A percentile compares a stretch with the other conserved stretches of the same genome.
These are phyloP conservation scores for Exophiala alcalophila DNA, from an alignment of 2,329 filamentous ascomycete genomes.

Conservation along the genomic window DNA sequence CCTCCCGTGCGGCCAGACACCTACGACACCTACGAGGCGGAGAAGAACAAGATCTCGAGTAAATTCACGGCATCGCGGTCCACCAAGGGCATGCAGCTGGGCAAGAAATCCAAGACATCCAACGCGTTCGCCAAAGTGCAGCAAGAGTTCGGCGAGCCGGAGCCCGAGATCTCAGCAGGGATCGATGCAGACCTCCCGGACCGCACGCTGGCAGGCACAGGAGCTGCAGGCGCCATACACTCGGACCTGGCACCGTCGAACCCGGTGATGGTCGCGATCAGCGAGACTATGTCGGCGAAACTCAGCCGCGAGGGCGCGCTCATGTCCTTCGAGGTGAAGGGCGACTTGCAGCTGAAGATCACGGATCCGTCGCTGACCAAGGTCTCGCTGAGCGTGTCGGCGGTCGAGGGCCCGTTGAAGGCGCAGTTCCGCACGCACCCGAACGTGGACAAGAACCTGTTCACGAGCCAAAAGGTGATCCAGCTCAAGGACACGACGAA, in stretches of 20 bases:
- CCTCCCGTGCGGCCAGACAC: slow-evolving; percentile 70
- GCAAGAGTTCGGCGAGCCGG: slow-evolving; percentile 83
- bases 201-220: slow-evolving; percentile 43
- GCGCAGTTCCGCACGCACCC: slow-evolving; percentile 94
- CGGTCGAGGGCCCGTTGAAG: slow-evolving; percentile 59
- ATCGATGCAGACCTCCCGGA: slow-evolving; percentile 50
- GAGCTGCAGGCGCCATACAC: slow-evolving; percentile 52
- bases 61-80: slow-evolving; percentile 65
- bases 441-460: slow-evolving; percentile 87
- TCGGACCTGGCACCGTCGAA: slow-evolving; percentile 66
- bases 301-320: slow-evolving; percentile 83
- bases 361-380: slow-evolving; percentile 85
- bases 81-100: slow-evolving; percentile 97
- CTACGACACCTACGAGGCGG: slow-evolving; percentile 92
- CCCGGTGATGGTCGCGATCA: slow-evolving; percentile 81
- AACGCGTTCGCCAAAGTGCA: slow-evolving; percentile 97
- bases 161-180: slow-evolving; percentile 7
- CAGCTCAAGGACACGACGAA: slow-evolving; percentile 85
- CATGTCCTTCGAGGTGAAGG: slow-evolving; percentile 83
- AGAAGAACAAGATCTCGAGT: slow-evolving; percentile 88
- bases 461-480: slow-evolving; percentile 77
- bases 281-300: slow-evolving; percentile 85
- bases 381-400: slow-evolving; percentile 77
- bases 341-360: slow-evolving; percentile 87
- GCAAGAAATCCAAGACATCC: slow-evolving; percentile 96